phyloP scores from a whole-genome alignment of 2,329 filamentous ascomycete genomes.

The Gaeumannomyces tritici region DNA sequence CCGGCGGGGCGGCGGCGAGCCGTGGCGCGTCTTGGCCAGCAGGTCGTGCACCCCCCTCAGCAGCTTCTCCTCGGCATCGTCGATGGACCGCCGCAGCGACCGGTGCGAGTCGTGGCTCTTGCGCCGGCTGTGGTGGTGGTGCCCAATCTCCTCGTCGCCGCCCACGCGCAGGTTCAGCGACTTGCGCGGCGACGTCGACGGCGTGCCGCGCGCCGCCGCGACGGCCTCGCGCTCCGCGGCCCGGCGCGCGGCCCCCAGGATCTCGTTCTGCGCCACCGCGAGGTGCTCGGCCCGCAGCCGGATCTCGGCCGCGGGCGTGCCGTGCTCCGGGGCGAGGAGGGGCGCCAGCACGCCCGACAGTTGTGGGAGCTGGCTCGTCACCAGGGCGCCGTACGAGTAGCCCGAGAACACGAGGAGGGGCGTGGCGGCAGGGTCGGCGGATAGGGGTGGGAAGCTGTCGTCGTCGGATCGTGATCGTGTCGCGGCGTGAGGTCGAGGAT shows the following conservation, averaged over 20 bases:
- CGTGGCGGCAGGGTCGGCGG: constrained; percentile 1
- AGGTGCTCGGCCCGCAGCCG: constrained; percentile 59
- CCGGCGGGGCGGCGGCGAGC: background rate
- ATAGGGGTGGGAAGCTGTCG: constrained; percentile 1
- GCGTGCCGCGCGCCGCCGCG: background rate
- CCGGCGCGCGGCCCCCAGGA: constrained; percentile 24
- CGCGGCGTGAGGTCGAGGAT: constrained; percentile 4
- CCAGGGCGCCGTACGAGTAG: constrained; percentile 85
- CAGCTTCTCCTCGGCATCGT: constrained; percentile 36
- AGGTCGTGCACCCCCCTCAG: constrained; percentile 37
- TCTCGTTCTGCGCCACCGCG: constrained; percentile 49
- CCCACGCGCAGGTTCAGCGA: constrained; percentile 37
- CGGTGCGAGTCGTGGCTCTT: constrained; percentile 27
- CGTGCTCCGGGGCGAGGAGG: constrained; percentile 43
- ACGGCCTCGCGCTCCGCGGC: constrained; percentile 11
- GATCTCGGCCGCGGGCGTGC: constrained; percentile 58
- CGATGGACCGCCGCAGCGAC: constrained; percentile 8
- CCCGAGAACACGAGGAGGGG: constrained; percentile 51
- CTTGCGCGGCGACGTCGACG: constrained; percentile 17
- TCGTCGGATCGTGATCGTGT: background rate
- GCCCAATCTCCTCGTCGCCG: constrained; percentile 31
- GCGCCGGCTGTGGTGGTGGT: constrained; percentile 8
- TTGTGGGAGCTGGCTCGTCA: constrained; percentile 64
- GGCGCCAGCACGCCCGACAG: constrained; percentile 47
- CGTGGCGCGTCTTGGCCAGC: constrained; percentile 23